Evolutionary conservation across 495 filamentous ascomycete species (phyloP).

Genomic region (Penicillium angulare): DNA sequence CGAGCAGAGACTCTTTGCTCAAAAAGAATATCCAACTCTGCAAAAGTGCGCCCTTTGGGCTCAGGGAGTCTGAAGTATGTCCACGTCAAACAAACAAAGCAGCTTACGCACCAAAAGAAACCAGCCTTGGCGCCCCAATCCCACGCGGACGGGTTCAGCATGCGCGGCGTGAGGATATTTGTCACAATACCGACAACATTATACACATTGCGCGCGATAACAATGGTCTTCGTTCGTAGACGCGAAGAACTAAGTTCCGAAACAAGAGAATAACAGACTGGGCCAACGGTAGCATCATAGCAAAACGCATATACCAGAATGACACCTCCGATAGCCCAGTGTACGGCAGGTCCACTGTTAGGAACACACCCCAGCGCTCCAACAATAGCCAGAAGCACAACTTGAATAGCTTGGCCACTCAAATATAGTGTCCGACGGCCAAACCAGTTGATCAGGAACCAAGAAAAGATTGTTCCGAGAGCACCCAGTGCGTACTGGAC

Average conservation of each 20-base stretch:
- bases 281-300: conserved; percentile 69
- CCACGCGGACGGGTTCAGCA: conserved; percentile 65
- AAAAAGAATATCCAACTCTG: conserved; percentile 46
- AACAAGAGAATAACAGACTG: conserved; percentile 69
- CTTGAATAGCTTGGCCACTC: conserved; percentile 56
- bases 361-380: conserved; percentile 62
- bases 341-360: conserved; percentile 14
- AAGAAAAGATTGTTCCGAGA: conserved; percentile 61
- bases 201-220: conserved; percentile 62
- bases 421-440: conserved; percentile 67
- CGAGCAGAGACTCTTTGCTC: conserved; percentile 52
- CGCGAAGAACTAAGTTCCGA: conserved; percentile 64
- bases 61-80: conserved; percentile 67
- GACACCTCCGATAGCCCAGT: conserved; percentile 46
- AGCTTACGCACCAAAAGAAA: conserved; percentile 68
- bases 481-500: conserved; percentile 66
- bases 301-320: conserved; percentile 62
- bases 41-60: conserved; percentile 60
- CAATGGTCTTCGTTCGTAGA: conserved; percentile 66
- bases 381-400: conserved; percentile 57
- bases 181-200: conserved; percentile 62
- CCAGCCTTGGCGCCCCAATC: conserved; percentile 63
- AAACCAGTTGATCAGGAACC: conserved; percentile 61
- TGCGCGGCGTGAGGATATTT: conserved; percentile 63
- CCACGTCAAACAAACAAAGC: conserved; percentile 62